phyloP scores from a whole-genome alignment of 371 early-diverging fungal species.

The Mucor sp. region DNA sequence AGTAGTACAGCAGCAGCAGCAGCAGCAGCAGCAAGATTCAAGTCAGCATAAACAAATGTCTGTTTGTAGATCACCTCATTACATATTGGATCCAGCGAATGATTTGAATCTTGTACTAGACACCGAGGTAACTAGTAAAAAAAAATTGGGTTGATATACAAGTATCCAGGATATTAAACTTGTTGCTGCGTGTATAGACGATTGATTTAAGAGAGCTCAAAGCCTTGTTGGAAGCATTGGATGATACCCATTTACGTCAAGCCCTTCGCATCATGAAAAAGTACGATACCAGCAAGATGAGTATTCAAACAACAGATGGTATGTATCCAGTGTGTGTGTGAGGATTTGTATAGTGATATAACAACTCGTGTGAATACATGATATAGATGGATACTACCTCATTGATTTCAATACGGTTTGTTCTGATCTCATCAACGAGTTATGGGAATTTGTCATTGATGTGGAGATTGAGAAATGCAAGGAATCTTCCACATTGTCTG shows the following conservation, averaged over 20 bases:
- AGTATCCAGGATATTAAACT: background rate
- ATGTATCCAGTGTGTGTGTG: background rate
- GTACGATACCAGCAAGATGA: background rate
- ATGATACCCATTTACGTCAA: background rate
- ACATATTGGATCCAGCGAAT: background rate
- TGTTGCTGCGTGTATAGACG: background rate
- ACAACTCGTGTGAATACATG: background rate
- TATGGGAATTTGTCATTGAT: constrained; percentile 2
- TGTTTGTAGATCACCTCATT: background rate
- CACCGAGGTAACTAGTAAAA: too few species aligned
- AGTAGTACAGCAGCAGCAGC: background rate
- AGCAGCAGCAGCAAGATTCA: background rate
- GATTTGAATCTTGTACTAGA: background rate
- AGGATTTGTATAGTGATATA: background rate
- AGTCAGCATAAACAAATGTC: background rate
- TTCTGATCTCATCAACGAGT: background rate
- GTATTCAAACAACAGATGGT: constrained; percentile 1
- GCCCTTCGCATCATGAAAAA: background rate
- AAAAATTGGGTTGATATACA: too few species aligned
- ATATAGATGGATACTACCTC: background rate
- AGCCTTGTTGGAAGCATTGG: background rate
- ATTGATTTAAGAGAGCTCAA: background rate
- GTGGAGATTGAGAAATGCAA: background rate
- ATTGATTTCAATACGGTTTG: background rate
- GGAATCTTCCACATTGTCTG: background rate